Percentiles rank a stretch among this genome's conserved stretches.
Conservation (phyloP, 2,329 filamentous ascomycete species). For the Pseudogymnoascus sp. region DNA sequence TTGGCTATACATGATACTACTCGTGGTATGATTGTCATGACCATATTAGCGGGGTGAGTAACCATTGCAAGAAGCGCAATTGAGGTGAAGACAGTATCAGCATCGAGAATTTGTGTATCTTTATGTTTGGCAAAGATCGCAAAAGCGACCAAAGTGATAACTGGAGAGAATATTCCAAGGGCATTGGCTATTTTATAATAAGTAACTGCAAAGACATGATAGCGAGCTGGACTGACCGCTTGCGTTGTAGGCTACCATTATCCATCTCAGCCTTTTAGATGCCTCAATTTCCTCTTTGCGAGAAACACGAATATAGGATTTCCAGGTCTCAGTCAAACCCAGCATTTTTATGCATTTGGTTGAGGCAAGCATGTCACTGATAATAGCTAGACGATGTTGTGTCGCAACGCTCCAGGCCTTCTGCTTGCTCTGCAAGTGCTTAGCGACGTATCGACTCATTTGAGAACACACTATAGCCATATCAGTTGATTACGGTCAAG, state of each 20-base stretch:
- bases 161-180: slow-evolving; percentile 35
- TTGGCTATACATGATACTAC: neutral
- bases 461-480: slow-evolving; percentile 32
- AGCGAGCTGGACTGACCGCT: slow-evolving; percentile 27
- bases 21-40: neutral
- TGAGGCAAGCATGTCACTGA: slow-evolving; percentile 28
- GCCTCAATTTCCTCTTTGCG: slow-evolving; percentile 28
- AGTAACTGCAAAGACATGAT: neutral
- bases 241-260: slow-evolving; percentile 35
- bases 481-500: neutral
- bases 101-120: neutral
- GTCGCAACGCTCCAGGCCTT: slow-evolving; percentile 35
- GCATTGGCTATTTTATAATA: slow-evolving; percentile 30
- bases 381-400: slow-evolving; percentile 32
- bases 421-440: slow-evolving; percentile 29
- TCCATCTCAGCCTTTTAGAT: slow-evolving; percentile 31
- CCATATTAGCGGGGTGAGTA: slow-evolving; percentile 3
- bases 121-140: slow-evolving; percentile 21
- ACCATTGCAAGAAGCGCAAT: neutral
- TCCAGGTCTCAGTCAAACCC: slow-evolving; percentile 24
- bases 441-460: slow-evolving; percentile 34
- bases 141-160: slow-evolving; percentile 31
- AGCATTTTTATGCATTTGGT: slow-evolving; percentile 37
- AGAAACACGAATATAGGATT: slow-evolving; percentile 20
- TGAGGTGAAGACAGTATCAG: neutral